Evolutionary conservation across 768 basidiomycete genomes (phyloP).

Genomic region (Pulveroboletus ravenelii): DNA sequence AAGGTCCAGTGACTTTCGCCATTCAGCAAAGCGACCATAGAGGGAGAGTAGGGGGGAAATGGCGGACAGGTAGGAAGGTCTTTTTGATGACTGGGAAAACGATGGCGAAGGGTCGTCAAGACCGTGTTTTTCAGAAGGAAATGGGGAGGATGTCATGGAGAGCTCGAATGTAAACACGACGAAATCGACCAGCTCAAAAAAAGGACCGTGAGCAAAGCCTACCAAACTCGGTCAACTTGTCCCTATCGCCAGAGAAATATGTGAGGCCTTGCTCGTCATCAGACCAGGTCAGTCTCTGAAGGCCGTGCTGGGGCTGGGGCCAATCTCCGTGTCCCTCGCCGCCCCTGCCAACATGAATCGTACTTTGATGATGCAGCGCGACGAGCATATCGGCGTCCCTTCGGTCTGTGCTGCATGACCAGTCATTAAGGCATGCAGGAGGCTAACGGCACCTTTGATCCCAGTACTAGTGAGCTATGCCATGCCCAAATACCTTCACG

Average conservation of each 20-base stretch:
- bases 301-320: too few relatives aligned
- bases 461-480: too few relatives aligned
- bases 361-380: too few relatives aligned
- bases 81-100: constrained; percentile 32
- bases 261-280: too few relatives aligned
- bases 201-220: constrained; percentile 28
- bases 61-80: constrained; percentile 32
- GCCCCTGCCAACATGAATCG: too few relatives aligned
- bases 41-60: constrained; percentile 57
- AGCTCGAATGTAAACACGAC: constrained; percentile 10
- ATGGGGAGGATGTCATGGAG: constrained; percentile 43
- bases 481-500: too few relatives aligned
- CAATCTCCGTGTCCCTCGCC: too few relatives aligned
- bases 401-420: too few relatives aligned
- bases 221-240: constrained; percentile 9
- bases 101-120: constrained; percentile 36
- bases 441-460: background rate
- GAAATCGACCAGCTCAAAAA: constrained; percentile 32
- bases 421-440: background rate
- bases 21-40: constrained; percentile 71
- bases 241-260: too few relatives aligned
- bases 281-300: too few relatives aligned
- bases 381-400: too few relatives aligned
- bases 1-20: constrained; percentile 77
- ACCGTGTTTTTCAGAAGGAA: constrained; percentile 38